Evolutionary conservation across 495 filamentous ascomycete genomes (phyloP).

Genomic region (Neurospora sp.): DNA sequence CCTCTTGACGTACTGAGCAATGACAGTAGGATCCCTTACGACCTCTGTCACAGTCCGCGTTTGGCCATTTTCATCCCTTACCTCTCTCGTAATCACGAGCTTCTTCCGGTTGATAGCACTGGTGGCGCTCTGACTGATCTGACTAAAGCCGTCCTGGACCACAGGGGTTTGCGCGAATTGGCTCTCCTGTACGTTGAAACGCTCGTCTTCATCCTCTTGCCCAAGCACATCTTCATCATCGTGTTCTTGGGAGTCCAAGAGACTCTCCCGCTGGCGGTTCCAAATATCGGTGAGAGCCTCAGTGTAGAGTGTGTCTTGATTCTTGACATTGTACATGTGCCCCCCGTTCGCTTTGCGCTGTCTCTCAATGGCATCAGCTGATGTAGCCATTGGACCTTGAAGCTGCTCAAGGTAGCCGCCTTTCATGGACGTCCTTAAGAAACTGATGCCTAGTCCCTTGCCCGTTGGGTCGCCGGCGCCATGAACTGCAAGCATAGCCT

Average conservation of each 20-base stretch:
- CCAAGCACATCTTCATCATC: constrained; percentile 59
- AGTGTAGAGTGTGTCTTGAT: constrained; percentile 83
- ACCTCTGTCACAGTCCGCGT: constrained; percentile 48
- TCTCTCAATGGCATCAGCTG: constrained; percentile 54
- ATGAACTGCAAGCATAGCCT: constrained; percentile 92
- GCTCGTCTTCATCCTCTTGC: constrained; percentile 45
- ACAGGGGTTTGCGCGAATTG: constrained; percentile 26
- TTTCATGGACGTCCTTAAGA: constrained; percentile 97
- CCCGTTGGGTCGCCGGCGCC: constrained; percentile 94
- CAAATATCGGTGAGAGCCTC: constrained; percentile 81
- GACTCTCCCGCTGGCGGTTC: constrained; percentile 70
- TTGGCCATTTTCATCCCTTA: constrained; percentile 52
- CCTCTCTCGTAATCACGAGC: constrained; percentile 61
- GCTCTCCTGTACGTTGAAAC: constrained; percentile 38
- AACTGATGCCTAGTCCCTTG: constrained; percentile 86
- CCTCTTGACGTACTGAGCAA: constrained; percentile 50
- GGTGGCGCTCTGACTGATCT: constrained; percentile 68
- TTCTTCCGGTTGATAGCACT: constrained; percentile 59
- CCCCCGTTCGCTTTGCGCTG: constrained; percentile 82
- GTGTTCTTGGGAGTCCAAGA: constrained; percentile 46
- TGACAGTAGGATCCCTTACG: constrained; percentile 63
- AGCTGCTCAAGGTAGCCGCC: constrained; percentile 88
- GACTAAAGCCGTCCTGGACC: constrained; percentile 64
- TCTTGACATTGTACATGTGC: constrained; percentile 92
- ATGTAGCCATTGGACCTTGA: constrained; percentile 77